phyloP scores from a whole-genome alignment of 1,284 basidiomycete genomes.

The Rhizoctonia solani region DNA sequence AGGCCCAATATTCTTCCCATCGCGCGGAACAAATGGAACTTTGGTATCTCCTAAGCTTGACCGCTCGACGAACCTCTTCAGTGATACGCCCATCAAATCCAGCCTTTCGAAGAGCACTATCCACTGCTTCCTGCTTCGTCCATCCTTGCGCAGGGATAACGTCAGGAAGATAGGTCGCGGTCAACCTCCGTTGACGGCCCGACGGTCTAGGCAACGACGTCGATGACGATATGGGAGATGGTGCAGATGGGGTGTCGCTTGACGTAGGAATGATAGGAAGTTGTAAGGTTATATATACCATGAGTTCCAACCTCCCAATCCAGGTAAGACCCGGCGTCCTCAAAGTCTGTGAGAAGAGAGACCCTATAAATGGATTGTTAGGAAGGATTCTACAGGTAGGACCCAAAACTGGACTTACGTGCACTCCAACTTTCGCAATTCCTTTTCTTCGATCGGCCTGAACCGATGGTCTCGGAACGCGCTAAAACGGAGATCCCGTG shows the following conservation, averaged over 20 bases:
- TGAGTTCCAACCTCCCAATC: conserved; percentile 93
- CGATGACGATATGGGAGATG: conserved; percentile 70
- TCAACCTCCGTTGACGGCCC: conserved; percentile 56
- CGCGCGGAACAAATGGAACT: conserved; percentile 10
- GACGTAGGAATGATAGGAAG: conserved; percentile 53
- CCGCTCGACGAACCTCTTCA: conserved; percentile 75
- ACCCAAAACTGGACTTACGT: conserved; percentile 57
- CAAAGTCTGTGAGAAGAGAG: conserved; percentile 91
- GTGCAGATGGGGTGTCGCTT: conserved; percentile 52
- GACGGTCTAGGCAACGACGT: conserved; percentile 50
- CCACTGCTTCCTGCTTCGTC: conserved; percentile 85
- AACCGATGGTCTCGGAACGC: conserved; percentile 41
- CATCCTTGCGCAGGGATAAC: conserved; percentile 92
- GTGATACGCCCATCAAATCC: conserved; percentile 84
- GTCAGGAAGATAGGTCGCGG: conserved; percentile 94
- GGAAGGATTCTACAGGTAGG: not conserved
- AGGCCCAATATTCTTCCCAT: conserved; percentile 26
- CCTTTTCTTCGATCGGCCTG: conserved; percentile 69
- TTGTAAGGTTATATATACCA: conserved; percentile 83
- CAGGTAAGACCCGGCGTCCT: conserved; percentile 80
- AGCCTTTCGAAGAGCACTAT: conserved; percentile 91
- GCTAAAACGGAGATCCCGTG: conserved; percentile 30
- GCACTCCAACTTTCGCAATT: conserved; percentile 83
- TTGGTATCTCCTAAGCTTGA: conserved; percentile 84
- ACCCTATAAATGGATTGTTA: conserved; percentile 56